phyloP scores from a whole-genome alignment of 2,329 filamentous ascomycete genomes.

The Exophiala aquamarina region DNA sequence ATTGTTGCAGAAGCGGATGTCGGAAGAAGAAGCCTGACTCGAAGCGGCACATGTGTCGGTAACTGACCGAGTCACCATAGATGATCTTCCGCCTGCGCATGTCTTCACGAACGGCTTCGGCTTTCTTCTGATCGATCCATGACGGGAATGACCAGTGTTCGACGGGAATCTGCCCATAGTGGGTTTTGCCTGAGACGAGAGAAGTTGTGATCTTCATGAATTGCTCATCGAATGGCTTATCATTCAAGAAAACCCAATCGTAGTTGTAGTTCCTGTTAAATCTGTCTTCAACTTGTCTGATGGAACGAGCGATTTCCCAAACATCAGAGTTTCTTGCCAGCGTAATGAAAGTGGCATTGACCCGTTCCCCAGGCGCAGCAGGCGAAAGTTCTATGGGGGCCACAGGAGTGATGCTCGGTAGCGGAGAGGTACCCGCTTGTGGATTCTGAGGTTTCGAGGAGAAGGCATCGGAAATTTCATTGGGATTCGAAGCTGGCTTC shows the following conservation, averaged over 20 bases:
- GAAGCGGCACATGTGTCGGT: conserved; percentile 99
- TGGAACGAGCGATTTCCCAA: conserved; percentile 95
- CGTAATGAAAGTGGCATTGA: conserved; percentile 97
- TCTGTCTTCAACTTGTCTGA: conserved; percentile 93
- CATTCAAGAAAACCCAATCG: conserved; percentile 99
- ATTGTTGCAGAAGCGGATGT: conserved; percentile 88
- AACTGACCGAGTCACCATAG: conserved; percentile 94
- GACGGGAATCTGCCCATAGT: conserved; percentile 83
- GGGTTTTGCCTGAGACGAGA: conserved; percentile 87
- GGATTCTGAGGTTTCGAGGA: conserved; percentile 15
- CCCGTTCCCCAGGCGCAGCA: conserved; percentile 66
- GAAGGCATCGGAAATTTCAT: conserved; percentile 7
- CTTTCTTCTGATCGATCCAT: conserved; percentile 94
- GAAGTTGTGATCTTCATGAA: conserved; percentile 91
- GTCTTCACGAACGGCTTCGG: conserved; percentile 83
- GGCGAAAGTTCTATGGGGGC: conserved; percentile 29
- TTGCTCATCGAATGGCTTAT: conserved; percentile 85
- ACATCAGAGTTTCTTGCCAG: conserved; percentile 89
- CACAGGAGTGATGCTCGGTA: conserved; percentile 10
- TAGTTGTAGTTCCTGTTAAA: conserved; percentile 98
- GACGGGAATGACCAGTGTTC: conserved; percentile 98
- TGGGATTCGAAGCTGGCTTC: conserved; percentile 6
- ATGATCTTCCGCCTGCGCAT: conserved; percentile 96
- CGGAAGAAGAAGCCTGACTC: conserved; percentile 99
- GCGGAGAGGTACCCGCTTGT: conserved; percentile 7